Evolutionary conservation across 1,284 basidiomycete species (phyloP).

Genomic region (Moniliophthora roreri): DNA sequence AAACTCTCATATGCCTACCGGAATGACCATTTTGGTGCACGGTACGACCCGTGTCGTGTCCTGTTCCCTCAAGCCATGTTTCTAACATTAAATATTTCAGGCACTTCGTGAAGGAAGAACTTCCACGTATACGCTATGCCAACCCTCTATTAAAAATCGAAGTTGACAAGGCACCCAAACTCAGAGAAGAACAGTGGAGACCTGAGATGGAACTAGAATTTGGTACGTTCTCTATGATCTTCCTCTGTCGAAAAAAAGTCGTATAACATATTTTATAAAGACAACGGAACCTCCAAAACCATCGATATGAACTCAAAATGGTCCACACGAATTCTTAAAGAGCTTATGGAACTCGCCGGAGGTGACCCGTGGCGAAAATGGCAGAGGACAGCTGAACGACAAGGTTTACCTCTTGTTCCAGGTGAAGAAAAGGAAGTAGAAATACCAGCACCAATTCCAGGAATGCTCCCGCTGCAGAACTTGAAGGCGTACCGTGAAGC

Average conservation of each 20-base stretch:
- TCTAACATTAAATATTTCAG: conserved; percentile 31
- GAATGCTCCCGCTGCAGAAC: conserved; percentile 18
- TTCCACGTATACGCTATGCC: conserved; percentile 72
- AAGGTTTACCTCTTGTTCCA: conserved; percentile 49
- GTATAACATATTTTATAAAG: too few relatives aligned
- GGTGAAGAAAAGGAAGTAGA: conserved; percentile 30
- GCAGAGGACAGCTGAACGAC: conserved; percentile 45
- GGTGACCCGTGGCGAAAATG: conserved; percentile 58
- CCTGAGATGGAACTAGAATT: conserved; percentile 61
- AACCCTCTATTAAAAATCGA: conserved; percentile 64
- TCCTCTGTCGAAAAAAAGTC: too few relatives aligned
- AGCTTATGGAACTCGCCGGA: conserved; percentile 67
- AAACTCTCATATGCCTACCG: conserved; percentile 56
- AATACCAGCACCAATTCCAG: not conserved
- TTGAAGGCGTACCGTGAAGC: conserved; percentile 22
- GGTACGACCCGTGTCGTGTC: conserved; percentile 32
- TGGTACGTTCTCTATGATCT: conserved; percentile 42
- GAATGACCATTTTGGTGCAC: conserved; percentile 76
- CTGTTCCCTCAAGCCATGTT: conserved; percentile 1
- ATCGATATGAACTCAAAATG: conserved; percentile 63
- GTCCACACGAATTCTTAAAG: conserved; percentile 63
- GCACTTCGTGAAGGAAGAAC: conserved; percentile 73
- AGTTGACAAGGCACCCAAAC: conserved; percentile 52
- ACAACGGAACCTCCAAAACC: conserved; percentile 47
- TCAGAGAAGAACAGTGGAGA: conserved; percentile 51